Evolutionary conservation across 352 stramenopile genomes (phyloP), one percentile per base, ranked within the genome.

Genomic region (Globisporangium polare): DNA sequence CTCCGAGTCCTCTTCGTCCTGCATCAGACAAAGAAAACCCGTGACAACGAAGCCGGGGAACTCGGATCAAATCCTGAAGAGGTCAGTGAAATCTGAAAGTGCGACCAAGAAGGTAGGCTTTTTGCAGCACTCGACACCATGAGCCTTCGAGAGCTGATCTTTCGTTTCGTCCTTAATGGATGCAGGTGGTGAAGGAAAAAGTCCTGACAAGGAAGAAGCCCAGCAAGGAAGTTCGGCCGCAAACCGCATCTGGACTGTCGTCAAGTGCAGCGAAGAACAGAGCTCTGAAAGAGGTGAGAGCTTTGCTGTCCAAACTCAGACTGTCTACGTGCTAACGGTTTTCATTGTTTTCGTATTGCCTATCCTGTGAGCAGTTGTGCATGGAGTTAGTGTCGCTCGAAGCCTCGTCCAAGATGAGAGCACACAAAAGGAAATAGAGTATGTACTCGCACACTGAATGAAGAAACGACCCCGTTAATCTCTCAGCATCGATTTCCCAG

Each of bases 401-500:
- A 56, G 53, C 53, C 8, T 67, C 61, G 20, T 61, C 53, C n/a
- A 62, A 61, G 37, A 45, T 52, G 46, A 62, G 42, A 10, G 46
- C 35, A 12, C 54, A 51, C 3, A 58, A 47, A 13, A 61, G 49
- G 9, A 61, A 56, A 55, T 67, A 62, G 52, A 20, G 22, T 15
- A 31, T 15, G n/a, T 5, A 50, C 18, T 3, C 15, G n/a, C n/a
- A n/a, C n/a, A n/a, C n/a, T n/a, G n/a, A n/a, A n/a, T n/a, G n/a
- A n/a, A n/a, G n/a, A n/a, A n/a, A n/a, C n/a, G n/a, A n/a, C n/a
- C n/a, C n/a, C n/a, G n/a, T n/a, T n/a, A n/a, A n/a, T n/a, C n/a
- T n/a, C n/a, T n/a, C n/a, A n/a, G 27, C 47, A 69, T 41, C 24
- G 63, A 52, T 53, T 77, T 77, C 7, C 70, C 68, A 27, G 68